Evolutionary conservation across 805 yeast genomes (phyloP).

Genomic region (Kazachstania africana): DNA sequence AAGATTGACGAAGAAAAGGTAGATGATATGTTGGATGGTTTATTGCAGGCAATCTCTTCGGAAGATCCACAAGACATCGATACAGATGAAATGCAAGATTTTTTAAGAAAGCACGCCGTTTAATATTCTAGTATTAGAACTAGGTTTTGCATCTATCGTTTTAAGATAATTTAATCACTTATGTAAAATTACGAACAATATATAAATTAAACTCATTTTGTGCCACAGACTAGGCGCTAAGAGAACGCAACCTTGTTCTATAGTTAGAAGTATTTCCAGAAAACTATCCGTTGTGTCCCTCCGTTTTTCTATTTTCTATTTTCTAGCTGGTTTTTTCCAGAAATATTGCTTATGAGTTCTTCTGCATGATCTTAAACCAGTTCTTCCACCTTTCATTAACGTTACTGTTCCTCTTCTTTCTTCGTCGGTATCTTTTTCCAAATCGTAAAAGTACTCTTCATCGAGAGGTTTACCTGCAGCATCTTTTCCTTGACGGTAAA

Average conservation of each 20-base stretch:
- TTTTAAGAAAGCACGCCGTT: conserved; percentile 39
- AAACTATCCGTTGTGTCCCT: too few species aligned
- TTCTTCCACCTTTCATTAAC: conserved; percentile 64
- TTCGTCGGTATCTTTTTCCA: conserved; percentile 67
- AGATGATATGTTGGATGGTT: conserved; percentile 69
- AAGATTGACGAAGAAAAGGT: conserved; percentile 76
- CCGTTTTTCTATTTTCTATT: too few species aligned
- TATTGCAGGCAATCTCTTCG: conserved; percentile 83
- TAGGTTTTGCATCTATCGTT: too few species aligned
- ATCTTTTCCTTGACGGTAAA: conserved; percentile 81
- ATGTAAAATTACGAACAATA: too few species aligned
- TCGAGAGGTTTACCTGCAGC: conserved; percentile 94
- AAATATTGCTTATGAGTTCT: conserved; percentile 75
- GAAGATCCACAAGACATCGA: conserved; percentile 58
- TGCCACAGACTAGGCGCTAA: too few species aligned
- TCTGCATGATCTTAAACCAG: conserved; percentile 80
- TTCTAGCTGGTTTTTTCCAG: conserved; percentile 40
- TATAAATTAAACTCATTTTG: too few species aligned
- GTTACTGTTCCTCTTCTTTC: conserved; percentile 62
- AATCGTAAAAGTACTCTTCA: conserved; percentile 84
- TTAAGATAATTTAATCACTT: neutral
- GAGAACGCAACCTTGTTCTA: too few species aligned
- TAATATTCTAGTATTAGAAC: neutral
- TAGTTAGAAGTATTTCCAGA: too few species aligned
- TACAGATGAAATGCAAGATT: conserved; percentile 37